Base-by-base conservation (phyloP, 805 yeast genomes). In the Barnettozyma populi region DNA sequence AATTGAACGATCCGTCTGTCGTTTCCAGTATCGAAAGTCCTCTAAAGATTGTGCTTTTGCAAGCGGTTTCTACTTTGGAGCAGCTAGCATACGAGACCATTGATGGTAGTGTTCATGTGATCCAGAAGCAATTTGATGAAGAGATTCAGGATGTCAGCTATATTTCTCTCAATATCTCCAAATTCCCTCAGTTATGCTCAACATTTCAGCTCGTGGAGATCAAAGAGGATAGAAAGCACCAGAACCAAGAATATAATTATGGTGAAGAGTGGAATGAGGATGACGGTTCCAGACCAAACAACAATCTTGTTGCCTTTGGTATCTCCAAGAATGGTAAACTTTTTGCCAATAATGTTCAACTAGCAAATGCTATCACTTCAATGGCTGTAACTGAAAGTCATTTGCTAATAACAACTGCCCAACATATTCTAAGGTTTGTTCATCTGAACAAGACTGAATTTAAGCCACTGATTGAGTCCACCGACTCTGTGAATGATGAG, bases 401-500 rank as follows among this genome's bases (percentile, higher is more conserved):
- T 59, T 68, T 92, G 13, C 64, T 87, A 25, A 85, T 86, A 62
- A 94, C 99, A 0, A 90, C 96, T 2, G 95, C 94, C 7, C 94
- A 87, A 53, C 86, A 89, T 52, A 79, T 80, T 52, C 72, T 94
- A 51, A 84, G 89, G 61, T 89, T 92, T 57, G 76, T 87, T 38
- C 97, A 90, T 65, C 69, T 90, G 58, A 70, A 69, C 25, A 60
- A 74, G 6, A 59, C 67, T 1, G 59, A 61, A 9, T 70, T 71
- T 54, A 65, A 68, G 38, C 75, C 75, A 39, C 51, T 72, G 19
- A 64, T 68, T 7, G 62, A 65, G 4, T 67, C 71, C 3, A 70
- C 68, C 13, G 69, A 65, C 11, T 58, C 62, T 14, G 64, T 63
- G 13, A 65, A 60, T 39, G 97, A 89, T 64, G 99, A 92, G 68